phyloP scores from a whole-genome alignment of 179 eudicot genomes.

The Corrigiola litoralis region DNA sequence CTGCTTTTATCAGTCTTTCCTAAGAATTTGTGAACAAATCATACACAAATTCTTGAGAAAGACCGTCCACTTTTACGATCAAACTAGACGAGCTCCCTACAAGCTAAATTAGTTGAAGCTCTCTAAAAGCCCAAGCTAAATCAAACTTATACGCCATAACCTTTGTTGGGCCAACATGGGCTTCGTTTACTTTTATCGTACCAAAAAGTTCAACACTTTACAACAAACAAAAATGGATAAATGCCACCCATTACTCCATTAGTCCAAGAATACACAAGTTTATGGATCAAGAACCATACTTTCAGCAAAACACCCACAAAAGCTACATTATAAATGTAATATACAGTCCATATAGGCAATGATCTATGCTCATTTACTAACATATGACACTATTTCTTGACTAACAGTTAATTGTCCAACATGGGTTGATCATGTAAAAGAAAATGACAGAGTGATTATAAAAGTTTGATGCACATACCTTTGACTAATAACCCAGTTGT shows the following conservation, averaged over 20 bases:
- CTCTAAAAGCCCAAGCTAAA: too few species aligned
- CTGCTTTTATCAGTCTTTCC: too few species aligned
- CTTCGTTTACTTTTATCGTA: too few species aligned
- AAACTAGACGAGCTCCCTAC: too few species aligned
- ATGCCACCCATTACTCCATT: not conserved
- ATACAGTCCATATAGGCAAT: not conserved
- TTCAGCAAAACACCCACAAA: not conserved
- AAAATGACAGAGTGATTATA: not conserved
- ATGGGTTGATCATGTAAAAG: not conserved
- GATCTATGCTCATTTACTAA: not conserved
- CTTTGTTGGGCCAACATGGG: too few species aligned
- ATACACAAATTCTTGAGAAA: too few species aligned
- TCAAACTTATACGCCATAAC: too few species aligned
- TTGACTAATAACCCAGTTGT: not conserved
- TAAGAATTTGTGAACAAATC: too few species aligned
- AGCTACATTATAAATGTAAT: not conserved
- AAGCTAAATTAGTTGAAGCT: too few species aligned
- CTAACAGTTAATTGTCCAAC: not conserved
- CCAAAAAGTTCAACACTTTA: not conserved
- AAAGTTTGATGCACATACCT: not conserved
- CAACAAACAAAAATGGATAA: not conserved
- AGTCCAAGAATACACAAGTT: not conserved
- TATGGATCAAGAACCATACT: conserved; percentile 7
- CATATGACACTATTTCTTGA: not conserved
- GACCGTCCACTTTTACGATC: too few species aligned